Percentiles rank a stretch among this genome's conserved stretches.
phyloP scores from a whole-genome alignment of 163 green algal genomes.

The Scenedesmus sp. region DNA sequence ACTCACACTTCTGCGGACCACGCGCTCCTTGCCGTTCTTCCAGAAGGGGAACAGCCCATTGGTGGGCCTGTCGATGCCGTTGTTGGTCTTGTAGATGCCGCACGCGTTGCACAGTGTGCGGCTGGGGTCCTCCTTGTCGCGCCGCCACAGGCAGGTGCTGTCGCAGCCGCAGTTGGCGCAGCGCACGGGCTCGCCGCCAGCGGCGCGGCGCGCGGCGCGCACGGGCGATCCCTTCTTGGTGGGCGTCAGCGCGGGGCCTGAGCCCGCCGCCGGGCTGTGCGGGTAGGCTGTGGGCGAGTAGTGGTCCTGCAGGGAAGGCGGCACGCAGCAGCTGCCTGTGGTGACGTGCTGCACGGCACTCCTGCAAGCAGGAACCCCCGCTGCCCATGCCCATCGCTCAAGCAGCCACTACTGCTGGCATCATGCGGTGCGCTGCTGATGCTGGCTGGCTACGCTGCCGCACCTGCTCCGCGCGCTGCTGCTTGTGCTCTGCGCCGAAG shows the following conservation, averaged over 20 bases:
- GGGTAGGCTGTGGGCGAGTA: background rate
- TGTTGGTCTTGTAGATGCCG: slow-evolving; percentile 47
- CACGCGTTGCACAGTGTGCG: slow-evolving; percentile 33
- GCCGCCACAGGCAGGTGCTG: slow-evolving; percentile 34
- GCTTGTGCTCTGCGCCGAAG: slow-evolving; percentile 44
- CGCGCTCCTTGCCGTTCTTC: slow-evolving; percentile 42
- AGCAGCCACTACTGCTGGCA: background rate
- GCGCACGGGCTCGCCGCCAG: slow-evolving; percentile 5
- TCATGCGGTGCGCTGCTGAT: background rate
- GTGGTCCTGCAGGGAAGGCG: slow-evolving; percentile 4
- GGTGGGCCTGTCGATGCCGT: slow-evolving; percentile 41
- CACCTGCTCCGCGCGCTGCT: slow-evolving; percentile 24
- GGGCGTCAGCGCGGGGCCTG: background rate
- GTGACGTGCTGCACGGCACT: background rate
- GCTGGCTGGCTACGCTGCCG: background rate
- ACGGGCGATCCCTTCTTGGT: background rate
- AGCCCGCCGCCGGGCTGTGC: background rate
- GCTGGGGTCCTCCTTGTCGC: slow-evolving; percentile 31
- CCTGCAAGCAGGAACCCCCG: background rate
- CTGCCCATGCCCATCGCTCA: background rate
- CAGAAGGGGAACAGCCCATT: slow-evolving; percentile 36
- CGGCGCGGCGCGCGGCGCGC: background rate
- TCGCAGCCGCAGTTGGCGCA: slow-evolving; percentile 43
- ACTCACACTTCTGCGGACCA: slow-evolving; percentile 38
- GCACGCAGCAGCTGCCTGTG: background rate